These are phyloP conservation scores for Gyromitra esculenta DNA, from an alignment of 2,329 filamentous ascomycete species.

Conservation along the genomic window DNA sequence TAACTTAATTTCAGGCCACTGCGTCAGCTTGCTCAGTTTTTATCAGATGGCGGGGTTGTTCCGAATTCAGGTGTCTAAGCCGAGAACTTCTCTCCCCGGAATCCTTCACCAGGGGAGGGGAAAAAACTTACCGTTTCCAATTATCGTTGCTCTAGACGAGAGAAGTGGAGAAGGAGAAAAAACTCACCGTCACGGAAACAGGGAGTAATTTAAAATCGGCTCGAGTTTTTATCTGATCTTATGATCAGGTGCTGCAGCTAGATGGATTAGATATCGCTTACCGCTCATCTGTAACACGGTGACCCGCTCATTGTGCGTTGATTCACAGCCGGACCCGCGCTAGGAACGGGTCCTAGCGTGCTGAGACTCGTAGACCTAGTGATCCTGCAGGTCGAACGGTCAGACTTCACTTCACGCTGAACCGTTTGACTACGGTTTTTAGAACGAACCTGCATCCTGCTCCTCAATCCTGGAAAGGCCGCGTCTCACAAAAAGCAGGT, in stretches of 20 bases:
- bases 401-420: slow-evolving; percentile 11
- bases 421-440: neutral
- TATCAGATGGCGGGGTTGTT: slow-evolving; percentile 43
- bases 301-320: slow-evolving; percentile 20
- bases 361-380: neutral
- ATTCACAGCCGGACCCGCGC: slow-evolving; percentile 9
- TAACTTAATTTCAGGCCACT: slow-evolving; percentile 34
- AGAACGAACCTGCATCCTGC: slow-evolving; percentile 8
- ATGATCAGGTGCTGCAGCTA: slow-evolving; percentile 41
- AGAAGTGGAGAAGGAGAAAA: neutral
- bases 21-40: slow-evolving; percentile 28
- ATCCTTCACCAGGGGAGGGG: neutral
- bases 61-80: slow-evolving; percentile 30
- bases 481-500: slow-evolving; percentile 16
- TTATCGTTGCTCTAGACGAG: slow-evolving; percentile 1
- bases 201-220: slow-evolving; percentile 12
- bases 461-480: slow-evolving; percentile 20
- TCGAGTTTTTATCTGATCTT: slow-evolving; percentile 39
- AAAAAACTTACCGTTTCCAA: neutral
- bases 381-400: slow-evolving; percentile 24
- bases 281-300: slow-evolving; percentile 8
- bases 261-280: slow-evolving; percentile 51
- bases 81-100: neutral
- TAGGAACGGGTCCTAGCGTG: neutral
- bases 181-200: neutral